Evolutionary conservation across 2,329 filamentous ascomycete genomes (phyloP).

Genomic region (Aspergillus intermedius): DNA sequence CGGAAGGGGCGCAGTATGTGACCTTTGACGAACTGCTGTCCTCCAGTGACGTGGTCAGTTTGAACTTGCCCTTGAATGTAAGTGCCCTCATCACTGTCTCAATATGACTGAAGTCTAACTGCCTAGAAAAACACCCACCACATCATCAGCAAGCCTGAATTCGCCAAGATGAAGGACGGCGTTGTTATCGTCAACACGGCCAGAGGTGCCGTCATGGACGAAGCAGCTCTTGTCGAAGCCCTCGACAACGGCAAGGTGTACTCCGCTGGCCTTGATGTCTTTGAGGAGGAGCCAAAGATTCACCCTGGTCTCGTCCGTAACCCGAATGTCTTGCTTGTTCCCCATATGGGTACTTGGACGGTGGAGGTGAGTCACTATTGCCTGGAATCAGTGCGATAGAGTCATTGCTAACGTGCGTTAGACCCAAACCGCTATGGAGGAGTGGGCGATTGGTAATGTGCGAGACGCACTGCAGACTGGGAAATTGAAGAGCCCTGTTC

Average conservation of each 20-base stretch:
- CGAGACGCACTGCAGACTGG: constrained; percentile 56
- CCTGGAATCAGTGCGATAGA: too few species aligned
- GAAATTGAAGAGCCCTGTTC: constrained; percentile 61
- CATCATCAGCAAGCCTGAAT: constrained; percentile 65
- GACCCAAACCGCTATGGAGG: constrained; percentile 60
- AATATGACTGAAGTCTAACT: constrained; percentile 1
- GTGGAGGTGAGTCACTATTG: constrained; percentile 45
- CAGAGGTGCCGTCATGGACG: constrained; percentile 74
- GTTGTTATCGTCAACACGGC: constrained; percentile 77
- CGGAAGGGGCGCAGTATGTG: constrained; percentile 42
- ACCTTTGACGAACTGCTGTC: constrained; percentile 65
- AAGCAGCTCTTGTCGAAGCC: constrained; percentile 68
- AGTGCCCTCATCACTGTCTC: constrained; percentile 28
- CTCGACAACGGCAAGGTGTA: constrained; percentile 63
- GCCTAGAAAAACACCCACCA: constrained; percentile 60
- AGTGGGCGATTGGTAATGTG: constrained; percentile 67
- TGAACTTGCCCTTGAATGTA: constrained; percentile 77
- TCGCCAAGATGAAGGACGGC: constrained; percentile 69
- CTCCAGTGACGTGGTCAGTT: constrained; percentile 67
- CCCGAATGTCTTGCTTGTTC: constrained; percentile 65
- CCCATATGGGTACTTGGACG: constrained; percentile 83
- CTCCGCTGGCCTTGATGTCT: constrained; percentile 72
- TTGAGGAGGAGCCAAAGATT: constrained; percentile 70
- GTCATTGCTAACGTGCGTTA: constrained; percentile 12
- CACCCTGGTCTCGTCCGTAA: constrained; percentile 67